Conservation (phyloP, 1,139 yeast species). For the Hansenula lynferdii region DNA sequence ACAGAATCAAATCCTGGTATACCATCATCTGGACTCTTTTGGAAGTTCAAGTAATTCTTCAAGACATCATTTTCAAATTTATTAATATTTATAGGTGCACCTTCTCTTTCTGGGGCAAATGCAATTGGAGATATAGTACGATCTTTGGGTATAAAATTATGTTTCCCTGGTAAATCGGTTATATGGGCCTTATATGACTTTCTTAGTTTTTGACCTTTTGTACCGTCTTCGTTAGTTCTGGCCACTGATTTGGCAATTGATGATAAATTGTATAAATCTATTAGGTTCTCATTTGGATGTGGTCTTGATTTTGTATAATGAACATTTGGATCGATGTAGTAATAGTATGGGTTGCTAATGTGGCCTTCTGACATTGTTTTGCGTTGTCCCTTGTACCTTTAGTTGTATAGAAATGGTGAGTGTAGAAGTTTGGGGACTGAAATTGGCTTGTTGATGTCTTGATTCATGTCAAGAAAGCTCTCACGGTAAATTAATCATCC, state of each 20-base stretch:
- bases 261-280: conserved; percentile 62
- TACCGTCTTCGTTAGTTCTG: conserved; percentile 81
- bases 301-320: conserved; percentile 50
- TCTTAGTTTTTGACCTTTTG: conserved; percentile 86
- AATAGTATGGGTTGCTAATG: conserved; percentile 29
- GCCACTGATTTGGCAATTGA: conserved; percentile 76
- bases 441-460: too few species aligned
- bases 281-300: conserved; percentile 66
- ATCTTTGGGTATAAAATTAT: conserved; percentile 50
- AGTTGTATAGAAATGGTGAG: too few species aligned
- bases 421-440: too few species aligned
- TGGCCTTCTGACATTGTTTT: conserved; percentile 10
- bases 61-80: conserved; percentile 48
- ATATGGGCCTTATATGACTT: conserved; percentile 94
- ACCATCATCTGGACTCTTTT: conserved; percentile 65
- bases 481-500: too few species aligned
- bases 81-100: conserved; percentile 31
- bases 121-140: conserved; percentile 51
- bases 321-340: conserved; percentile 36
- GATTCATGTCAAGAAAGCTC: too few species aligned
- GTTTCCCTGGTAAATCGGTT: conserved; percentile 79
- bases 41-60: conserved; percentile 51
- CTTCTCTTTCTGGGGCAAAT: conserved; percentile 40
- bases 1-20: conserved; percentile 75
- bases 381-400: too few species aligned